A percentile compares a stretch with the other conserved stretches of the same genome.
These are phyloP conservation scores for Globisporangium megalacanthum DNA, from an alignment of 352 stramenopile genomes.

Conservation along the genomic window DNA sequence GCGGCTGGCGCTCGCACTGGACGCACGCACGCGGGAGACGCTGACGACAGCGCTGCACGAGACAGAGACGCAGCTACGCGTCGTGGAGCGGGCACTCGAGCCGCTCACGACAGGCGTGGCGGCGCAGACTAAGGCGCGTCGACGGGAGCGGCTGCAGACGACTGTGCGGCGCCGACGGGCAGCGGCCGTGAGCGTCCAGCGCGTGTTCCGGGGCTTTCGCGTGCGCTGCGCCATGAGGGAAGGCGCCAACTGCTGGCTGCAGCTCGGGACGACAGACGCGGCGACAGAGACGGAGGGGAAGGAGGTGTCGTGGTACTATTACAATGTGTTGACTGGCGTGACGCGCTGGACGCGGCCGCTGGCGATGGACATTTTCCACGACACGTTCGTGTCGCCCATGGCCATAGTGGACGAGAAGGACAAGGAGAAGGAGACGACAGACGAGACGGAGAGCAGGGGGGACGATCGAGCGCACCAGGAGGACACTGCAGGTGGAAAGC, in stretches of 20 bases:
- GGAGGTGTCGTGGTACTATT: slow-evolving; percentile 45
- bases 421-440: too few species aligned
- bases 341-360: slow-evolving; percentile 55
- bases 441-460: too few species aligned
- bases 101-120: slow-evolving; percentile 82
- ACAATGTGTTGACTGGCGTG: slow-evolving; percentile 75
- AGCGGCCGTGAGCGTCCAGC: slow-evolving; percentile 74
- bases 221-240: slow-evolving; percentile 59
- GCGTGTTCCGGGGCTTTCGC: slow-evolving; percentile 70
- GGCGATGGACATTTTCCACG: slow-evolving; percentile 73
- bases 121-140: slow-evolving; percentile 66
- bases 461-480: too few species aligned
- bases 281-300: background rate
- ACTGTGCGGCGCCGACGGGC: slow-evolving; percentile 61
- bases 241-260: slow-evolving; percentile 77
- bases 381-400: slow-evolving; percentile 43
- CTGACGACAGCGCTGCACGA: slow-evolving; percentile 58
- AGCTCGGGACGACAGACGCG: slow-evolving; percentile 25
- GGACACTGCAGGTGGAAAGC: too few species aligned
- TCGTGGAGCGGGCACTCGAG: slow-evolving; percentile 71
- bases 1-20: slow-evolving; percentile 57
- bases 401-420: too few species aligned
- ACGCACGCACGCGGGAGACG: slow-evolving; percentile 43
- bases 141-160: slow-evolving; percentile 56
- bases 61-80: slow-evolving; percentile 59